A percentile compares a stretch with the other conserved stretches of the same genome.
Evolutionary conservation across 345 rosid species (phyloP).

Genomic region (Pistacia integerrima): DNA sequence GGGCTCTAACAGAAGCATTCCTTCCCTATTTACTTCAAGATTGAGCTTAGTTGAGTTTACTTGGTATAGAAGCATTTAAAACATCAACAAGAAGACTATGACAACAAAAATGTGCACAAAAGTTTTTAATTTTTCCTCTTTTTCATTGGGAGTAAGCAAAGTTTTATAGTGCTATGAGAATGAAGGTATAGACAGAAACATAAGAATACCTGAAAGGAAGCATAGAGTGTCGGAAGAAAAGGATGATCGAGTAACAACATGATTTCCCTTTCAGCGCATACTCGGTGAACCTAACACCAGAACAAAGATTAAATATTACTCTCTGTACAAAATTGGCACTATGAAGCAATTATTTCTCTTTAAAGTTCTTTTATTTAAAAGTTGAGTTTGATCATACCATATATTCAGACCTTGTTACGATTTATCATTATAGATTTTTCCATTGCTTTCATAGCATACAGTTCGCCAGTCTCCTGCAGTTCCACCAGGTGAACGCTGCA

Average conservation of each 20-base stretch:
- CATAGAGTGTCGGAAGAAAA: slow-evolving; percentile 83
- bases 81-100: background rate
- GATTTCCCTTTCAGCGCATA: slow-evolving; percentile 92
- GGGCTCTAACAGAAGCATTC: background rate
- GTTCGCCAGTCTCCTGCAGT: slow-evolving; percentile 66
- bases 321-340: background rate
- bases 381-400: background rate
- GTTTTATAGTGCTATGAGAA: background rate
- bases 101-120: background rate
- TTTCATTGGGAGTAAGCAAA: slow-evolving; percentile 5
- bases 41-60: background rate
- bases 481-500: slow-evolving; percentile 92
- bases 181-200: background rate
- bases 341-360: background rate
- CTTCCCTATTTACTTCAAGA: background rate
- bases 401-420: slow-evolving; percentile 73
- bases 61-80: background rate
- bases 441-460: slow-evolving; percentile 98
- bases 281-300: slow-evolving; percentile 76
- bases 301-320: background rate
- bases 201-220: slow-evolving; percentile 83
- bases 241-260: slow-evolving; percentile 91
- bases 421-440: slow-evolving; percentile 86
- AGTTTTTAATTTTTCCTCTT: background rate
- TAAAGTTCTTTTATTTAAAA: background rate